These are phyloP conservation scores for Adansonia gregorii DNA, from an alignment of 441 rosid genomes.

Conservation along the genomic window DNA sequence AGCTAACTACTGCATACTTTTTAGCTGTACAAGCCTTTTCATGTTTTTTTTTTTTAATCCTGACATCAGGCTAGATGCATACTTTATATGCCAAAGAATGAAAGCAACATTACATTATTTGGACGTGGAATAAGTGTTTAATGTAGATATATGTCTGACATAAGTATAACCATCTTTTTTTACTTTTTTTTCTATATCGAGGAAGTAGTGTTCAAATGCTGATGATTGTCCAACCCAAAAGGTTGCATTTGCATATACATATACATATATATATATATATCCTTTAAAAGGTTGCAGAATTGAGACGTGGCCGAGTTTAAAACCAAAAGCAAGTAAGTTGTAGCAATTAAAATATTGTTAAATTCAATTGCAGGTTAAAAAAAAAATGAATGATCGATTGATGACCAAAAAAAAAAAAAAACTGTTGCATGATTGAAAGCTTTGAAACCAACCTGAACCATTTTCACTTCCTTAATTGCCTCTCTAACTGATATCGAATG, in stretches of 20 bases:
- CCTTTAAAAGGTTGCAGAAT: too few species aligned
- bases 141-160: too few species aligned
- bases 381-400: not conserved
- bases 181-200: too few species aligned
- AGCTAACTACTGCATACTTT: not conserved
- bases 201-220: too few species aligned
- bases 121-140: too few species aligned
- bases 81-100: not conserved
- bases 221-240: not conserved
- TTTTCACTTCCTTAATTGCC: conserved; percentile 73
- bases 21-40: not conserved
- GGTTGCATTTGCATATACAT: not conserved
- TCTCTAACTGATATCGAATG: conserved; percentile 76
- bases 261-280: too few species aligned
- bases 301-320: not conserved
- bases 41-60: not conserved
- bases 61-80: not conserved
- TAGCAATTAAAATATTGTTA: not conserved
- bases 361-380: not conserved
- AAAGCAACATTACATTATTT: too few species aligned
- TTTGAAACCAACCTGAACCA: conserved; percentile 67
- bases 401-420: not conserved
- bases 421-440: not conserved
- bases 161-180: too few species aligned
- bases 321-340: not conserved